A percentile compares a stretch with the other conserved stretches of the same genome.
Evolutionary conservation across 139 green algal genomes (phyloP).

Genomic region (Chlamydomonas sp.): DNA sequence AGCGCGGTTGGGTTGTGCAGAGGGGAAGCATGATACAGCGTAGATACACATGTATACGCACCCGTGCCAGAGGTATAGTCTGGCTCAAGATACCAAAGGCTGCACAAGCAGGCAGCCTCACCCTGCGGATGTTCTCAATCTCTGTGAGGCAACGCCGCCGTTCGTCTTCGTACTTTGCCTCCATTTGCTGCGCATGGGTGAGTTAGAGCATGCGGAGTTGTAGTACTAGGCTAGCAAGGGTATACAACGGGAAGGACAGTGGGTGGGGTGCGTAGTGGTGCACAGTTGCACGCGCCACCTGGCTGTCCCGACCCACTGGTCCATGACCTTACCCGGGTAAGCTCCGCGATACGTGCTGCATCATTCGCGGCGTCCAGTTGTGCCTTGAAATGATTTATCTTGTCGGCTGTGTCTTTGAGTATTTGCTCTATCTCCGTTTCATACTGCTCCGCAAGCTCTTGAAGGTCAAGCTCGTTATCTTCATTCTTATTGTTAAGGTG

Average conservation of each 20-base stretch:
- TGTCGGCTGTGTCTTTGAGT: slow-evolving; percentile 67
- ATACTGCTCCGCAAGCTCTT: slow-evolving; percentile 78
- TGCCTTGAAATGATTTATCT: slow-evolving; percentile 62
- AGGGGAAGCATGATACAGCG: too few species aligned
- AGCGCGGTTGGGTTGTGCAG: too few species aligned
- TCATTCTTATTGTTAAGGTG: slow-evolving; percentile 86
- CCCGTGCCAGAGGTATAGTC: too few species aligned
- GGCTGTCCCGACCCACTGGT: not conserved
- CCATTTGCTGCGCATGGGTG: slow-evolving; percentile 53
- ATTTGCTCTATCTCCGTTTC: slow-evolving; percentile 79
- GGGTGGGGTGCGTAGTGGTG: not conserved
- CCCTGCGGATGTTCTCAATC: slow-evolving; percentile 49
- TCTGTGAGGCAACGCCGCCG: slow-evolving; percentile 48
- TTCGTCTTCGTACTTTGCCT: slow-evolving; percentile 64
- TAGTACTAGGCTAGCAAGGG: too few species aligned
- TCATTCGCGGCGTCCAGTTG: slow-evolving; percentile 62
- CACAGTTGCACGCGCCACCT: not conserved
- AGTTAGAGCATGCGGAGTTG: too few species aligned
- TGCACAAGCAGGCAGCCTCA: not conserved
- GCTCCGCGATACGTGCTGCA: slow-evolving; percentile 16
- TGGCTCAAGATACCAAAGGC: too few species aligned
- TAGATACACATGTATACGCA: too few species aligned
- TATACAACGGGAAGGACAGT: not conserved
- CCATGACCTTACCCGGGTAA: slow-evolving; percentile 30
- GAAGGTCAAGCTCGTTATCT: slow-evolving; percentile 79